These are phyloP conservation scores for Ganoderma leucocontextum DNA, from an alignment of 1,284 basidiomycete genomes.

Conservation along the genomic window DNA sequence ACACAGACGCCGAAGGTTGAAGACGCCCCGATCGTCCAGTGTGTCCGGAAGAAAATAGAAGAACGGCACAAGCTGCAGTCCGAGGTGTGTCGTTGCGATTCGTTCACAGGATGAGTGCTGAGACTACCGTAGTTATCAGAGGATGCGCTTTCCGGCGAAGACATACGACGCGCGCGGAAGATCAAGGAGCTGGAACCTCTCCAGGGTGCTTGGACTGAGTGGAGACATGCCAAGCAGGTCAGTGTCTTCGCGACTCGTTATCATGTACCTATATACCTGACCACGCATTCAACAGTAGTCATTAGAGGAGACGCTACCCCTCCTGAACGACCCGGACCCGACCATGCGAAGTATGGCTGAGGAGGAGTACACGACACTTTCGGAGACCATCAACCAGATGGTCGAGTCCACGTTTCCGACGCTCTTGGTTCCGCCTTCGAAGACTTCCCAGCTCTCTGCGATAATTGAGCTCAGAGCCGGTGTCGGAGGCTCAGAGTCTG, in stretches of 20 bases:
- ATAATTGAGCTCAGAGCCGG: constrained; percentile 93
- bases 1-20: constrained; percentile 14
- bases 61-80: constrained; percentile 38
- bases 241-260: constrained; percentile 28
- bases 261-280: constrained; percentile 9
- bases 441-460: constrained; percentile 74
- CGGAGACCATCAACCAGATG: constrained; percentile 55
- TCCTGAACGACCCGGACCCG: constrained; percentile 81
- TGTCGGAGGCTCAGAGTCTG: constrained; percentile 91
- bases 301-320: constrained; percentile 65
- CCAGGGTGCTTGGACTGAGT: constrained; percentile 58
- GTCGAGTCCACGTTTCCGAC: constrained; percentile 68
- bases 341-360: constrained; percentile 76
- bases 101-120: background rate
- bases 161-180: constrained; percentile 52
- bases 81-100: constrained; percentile 28
- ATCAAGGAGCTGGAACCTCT: constrained; percentile 63
- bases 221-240: constrained; percentile 54
- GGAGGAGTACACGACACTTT: constrained; percentile 71
- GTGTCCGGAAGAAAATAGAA: constrained; percentile 37
- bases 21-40: constrained; percentile 38
- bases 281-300: constrained; percentile 55
- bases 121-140: constrained; percentile 40
- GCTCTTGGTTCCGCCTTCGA: constrained; percentile 76
- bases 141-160: constrained; percentile 44